Percentiles rank a stretch among this genome's conserved stretches.
Evolutionary conservation across 495 filamentous ascomycete genomes (phyloP).

Genomic region (Bombardia bombarda): DNA sequence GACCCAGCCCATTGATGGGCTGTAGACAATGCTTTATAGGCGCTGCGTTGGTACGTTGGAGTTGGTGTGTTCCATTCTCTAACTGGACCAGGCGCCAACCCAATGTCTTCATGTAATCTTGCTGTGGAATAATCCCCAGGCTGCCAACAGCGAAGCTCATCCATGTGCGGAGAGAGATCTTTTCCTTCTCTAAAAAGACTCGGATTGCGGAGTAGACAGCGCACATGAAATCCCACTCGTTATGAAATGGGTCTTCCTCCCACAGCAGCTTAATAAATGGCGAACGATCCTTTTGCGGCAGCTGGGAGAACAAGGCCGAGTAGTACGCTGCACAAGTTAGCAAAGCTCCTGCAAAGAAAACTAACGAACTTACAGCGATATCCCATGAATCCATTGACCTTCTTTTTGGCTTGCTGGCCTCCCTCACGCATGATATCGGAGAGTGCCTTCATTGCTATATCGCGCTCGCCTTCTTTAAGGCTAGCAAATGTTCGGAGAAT

Average conservation of each 20-base stretch:
- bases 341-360: too few species aligned
- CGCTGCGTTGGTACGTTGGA: conserved; percentile 9
- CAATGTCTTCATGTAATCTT: conserved; percentile 13
- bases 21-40: conserved; percentile 4
- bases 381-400: conserved; percentile 14
- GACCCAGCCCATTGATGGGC: conserved; percentile 17
- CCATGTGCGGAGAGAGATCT: conserved; percentile 16
- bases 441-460: conserved; percentile 1
- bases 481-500: conserved; percentile 2
- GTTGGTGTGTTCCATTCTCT: conserved; percentile 11
- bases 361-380: conserved; percentile 4
- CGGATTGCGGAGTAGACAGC: conserved; percentile 19
- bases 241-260: conserved; percentile 16
- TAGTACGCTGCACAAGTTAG: conserved; percentile 13
- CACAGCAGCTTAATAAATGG: conserved; percentile 17
- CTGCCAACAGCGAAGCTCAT: conserved; percentile 12
- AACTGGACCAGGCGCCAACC: conserved; percentile 14
- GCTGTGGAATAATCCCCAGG: conserved; percentile 15
- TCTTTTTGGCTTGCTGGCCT: conserved; percentile 7
- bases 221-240: conserved; percentile 23
- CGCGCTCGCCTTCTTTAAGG: neutral
- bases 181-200: conserved; percentile 9
- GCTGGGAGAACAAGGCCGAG: conserved; percentile 8
- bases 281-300: conserved; percentile 12
- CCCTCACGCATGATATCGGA: neutral